Percentiles rank a stretch among this genome's conserved stretches.
These are phyloP conservation scores for Backusella mclennaniae DNA, from an alignment of 192 early-diverging fungal species.

Conservation along the genomic window DNA sequence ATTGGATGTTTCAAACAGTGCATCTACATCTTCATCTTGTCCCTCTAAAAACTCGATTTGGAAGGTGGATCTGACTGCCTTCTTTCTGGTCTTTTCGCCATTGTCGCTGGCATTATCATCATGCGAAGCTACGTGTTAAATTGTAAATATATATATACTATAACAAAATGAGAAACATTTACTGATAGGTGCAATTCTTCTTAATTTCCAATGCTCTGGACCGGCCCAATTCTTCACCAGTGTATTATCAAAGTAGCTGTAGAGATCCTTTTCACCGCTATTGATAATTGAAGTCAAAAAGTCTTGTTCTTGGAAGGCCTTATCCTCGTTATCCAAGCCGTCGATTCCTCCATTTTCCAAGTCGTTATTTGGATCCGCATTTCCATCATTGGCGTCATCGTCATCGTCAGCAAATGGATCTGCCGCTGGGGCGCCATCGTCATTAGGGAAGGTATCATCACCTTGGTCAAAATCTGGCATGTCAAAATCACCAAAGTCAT, in stretches of 20 bases:
- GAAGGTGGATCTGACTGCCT: background rate
- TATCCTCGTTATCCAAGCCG: slow-evolving; percentile 32
- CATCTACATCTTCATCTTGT: slow-evolving; percentile 55
- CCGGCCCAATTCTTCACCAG: slow-evolving; percentile 89
- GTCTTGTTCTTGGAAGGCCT: slow-evolving; percentile 13
- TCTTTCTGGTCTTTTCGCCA: slow-evolving; percentile 21
- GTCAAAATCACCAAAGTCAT: slow-evolving; percentile 13
- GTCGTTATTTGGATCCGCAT: slow-evolving; percentile 39
- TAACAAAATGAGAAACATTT: background rate
- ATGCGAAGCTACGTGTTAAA: background rate
- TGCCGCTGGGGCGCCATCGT: slow-evolving; percentile 15
- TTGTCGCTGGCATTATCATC: slow-evolving; percentile 11
- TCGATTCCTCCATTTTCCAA: slow-evolving; percentile 40
- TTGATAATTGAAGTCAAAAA: background rate
- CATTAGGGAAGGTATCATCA: slow-evolving; percentile 13
- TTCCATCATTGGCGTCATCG: slow-evolving; percentile 29
- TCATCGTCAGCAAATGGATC: slow-evolving; percentile 35
- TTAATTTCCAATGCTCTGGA: slow-evolving; percentile 87
- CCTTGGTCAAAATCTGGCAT: slow-evolving; percentile 27
- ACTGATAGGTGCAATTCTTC: slow-evolving; percentile 33
- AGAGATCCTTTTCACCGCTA: slow-evolving; percentile 55
- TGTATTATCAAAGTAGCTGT: slow-evolving; percentile 86
- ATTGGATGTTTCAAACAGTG: slow-evolving; percentile 65
- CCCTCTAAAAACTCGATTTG: slow-evolving; percentile 33
- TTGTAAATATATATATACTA: background rate